These are phyloP conservation scores for Nitzschia sp. DNA, from an alignment of 108 stramenopile genomes.

Conservation along the genomic window DNA sequence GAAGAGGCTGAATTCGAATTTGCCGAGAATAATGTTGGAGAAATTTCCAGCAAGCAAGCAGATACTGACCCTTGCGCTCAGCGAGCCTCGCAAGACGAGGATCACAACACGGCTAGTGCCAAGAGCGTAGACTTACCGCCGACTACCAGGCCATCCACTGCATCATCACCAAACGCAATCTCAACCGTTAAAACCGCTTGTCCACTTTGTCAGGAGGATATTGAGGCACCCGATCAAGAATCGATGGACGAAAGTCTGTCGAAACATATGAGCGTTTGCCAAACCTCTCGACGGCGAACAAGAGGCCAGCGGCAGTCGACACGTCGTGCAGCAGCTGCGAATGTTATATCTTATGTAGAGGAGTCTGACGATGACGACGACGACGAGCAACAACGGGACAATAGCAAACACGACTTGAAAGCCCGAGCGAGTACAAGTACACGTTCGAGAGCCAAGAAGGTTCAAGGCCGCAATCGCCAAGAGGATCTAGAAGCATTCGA, in stretches of 20 bases:
- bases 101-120: too few relatives aligned
- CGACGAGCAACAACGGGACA: not conserved
- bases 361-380: slow-evolving; percentile 10
- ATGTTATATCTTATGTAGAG: slow-evolving; percentile 2
- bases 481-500: too few relatives aligned
- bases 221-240: slow-evolving; percentile 25
- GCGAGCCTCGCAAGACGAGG: too few relatives aligned
- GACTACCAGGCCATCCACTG: too few relatives aligned
- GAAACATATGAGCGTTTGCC: slow-evolving; percentile 39
- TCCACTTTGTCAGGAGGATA: slow-evolving; percentile 30
- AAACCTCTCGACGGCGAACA: slow-evolving; percentile 26
- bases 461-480: too few relatives aligned
- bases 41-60: not conserved
- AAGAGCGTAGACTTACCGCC: too few relatives aligned
- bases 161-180: too few relatives aligned
- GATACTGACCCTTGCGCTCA: too few relatives aligned
- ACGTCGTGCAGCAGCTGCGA: not conserved
- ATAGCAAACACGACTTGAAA: not conserved
- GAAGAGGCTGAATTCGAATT: slow-evolving; percentile 25
- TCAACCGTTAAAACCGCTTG: not conserved
- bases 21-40: not conserved
- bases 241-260: slow-evolving; percentile 42
- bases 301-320: not conserved
- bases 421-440: too few relatives aligned
- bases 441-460: too few relatives aligned